Percentiles rank a stretch among this genome's conserved stretches.
phyloP scores from a whole-genome alignment of 768 basidiomycete species.

The Pleurotus giganteus region DNA sequence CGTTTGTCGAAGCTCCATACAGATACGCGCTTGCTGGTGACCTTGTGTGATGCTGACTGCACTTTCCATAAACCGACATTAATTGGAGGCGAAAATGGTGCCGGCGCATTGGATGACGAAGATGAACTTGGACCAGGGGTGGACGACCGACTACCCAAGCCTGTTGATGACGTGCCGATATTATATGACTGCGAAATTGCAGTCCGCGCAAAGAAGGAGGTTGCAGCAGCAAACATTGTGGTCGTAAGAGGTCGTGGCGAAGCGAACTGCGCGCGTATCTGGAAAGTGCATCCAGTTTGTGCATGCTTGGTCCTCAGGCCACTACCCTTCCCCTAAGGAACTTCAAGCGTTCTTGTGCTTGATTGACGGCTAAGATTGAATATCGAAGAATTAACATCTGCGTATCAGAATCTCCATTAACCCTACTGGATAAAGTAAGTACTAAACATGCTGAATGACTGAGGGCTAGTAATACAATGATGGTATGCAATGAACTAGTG shows the following conservation, averaged over 20 bases:
- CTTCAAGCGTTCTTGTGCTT: neutral
- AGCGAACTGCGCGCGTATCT: neutral
- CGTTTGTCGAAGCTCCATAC: constrained; percentile 93
- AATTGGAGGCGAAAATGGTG: constrained; percentile 50
- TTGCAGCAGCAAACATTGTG: constrained; percentile 76
- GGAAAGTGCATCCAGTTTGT: neutral
- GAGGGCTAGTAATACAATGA: constrained; percentile 1
- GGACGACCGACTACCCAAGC: constrained; percentile 46
- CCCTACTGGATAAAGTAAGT: too few relatives aligned
- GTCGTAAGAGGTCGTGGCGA: neutral
- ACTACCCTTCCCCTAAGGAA: neutral
- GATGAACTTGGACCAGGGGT: constrained; percentile 41
- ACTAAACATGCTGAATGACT: neutral
- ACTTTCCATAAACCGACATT: constrained; percentile 88
- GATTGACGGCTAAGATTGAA: too few relatives aligned
- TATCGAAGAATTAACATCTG: too few relatives aligned
- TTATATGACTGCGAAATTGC: constrained; percentile 80
- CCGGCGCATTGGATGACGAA: constrained; percentile 29
- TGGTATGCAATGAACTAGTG: neutral
- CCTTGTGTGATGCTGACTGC: constrained; percentile 82
- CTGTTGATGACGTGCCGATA: constrained; percentile 44
- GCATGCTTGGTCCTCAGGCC: neutral
- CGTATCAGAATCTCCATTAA: too few relatives aligned
- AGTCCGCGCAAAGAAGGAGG: constrained; percentile 79
- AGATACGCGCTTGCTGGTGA: constrained; percentile 85